These are phyloP conservation scores for Penstemon eatonii DNA, from an alignment of 257 asterid species.

Conservation along the genomic window DNA sequence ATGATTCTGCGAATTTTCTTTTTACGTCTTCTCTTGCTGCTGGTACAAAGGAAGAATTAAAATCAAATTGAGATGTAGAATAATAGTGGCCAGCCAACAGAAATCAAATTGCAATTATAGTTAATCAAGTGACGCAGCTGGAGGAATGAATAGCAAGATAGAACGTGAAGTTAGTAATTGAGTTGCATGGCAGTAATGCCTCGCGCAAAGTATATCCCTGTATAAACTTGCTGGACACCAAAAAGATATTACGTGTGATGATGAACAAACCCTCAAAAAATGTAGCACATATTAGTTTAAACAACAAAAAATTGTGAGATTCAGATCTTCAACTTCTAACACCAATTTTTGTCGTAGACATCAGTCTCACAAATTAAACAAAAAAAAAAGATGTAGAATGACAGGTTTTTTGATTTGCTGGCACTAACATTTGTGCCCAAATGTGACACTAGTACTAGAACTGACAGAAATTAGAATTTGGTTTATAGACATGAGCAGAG, in stretches of 20 bases:
- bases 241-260: neutral
- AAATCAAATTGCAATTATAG: constrained; percentile 20
- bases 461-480: neutral
- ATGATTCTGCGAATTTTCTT: constrained; percentile 93
- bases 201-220: neutral
- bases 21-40: constrained; percentile 71
- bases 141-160: neutral
- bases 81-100: constrained; percentile 4
- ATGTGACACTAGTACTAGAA: neutral
- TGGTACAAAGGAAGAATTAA: constrained; percentile 33
- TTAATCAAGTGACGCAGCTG: constrained; percentile 2
- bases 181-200: neutral
- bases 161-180: neutral
- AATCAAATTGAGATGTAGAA: constrained; percentile 14
- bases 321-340: neutral
- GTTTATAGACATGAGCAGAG: neutral
- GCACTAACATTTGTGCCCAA: neutral
- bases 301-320: neutral
- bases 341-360: neutral
- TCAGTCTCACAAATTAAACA: neutral
- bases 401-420: neutral
- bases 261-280: neutral
- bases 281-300: neutral
- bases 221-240: neutral
- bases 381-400: neutral